phyloP scores from a whole-genome alignment of 192 early-diverging fungal species.

The Gamsiella multidivaricata region DNA sequence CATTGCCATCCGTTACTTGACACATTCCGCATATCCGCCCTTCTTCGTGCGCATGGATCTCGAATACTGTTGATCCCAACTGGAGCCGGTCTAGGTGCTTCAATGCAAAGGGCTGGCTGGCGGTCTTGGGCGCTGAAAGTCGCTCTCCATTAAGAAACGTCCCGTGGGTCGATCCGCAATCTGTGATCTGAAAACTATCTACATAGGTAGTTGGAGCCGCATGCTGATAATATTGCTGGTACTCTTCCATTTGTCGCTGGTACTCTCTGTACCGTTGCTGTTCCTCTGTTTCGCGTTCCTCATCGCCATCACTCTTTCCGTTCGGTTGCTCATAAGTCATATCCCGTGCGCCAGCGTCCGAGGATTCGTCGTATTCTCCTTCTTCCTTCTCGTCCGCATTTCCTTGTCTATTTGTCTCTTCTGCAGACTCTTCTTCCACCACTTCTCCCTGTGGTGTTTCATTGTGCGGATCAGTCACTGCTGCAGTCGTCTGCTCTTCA shows the following conservation, averaged over 20 bases:
- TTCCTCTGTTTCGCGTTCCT: neutral
- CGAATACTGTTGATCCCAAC: conserved; percentile 68
- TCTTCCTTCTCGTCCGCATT: conserved; percentile 37
- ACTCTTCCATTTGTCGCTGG: conserved; percentile 23
- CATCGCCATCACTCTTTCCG: neutral
- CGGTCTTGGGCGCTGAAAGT: conserved; percentile 70
- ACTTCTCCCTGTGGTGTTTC: too few relatives aligned
- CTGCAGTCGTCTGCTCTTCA: too few relatives aligned
- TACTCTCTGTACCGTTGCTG: conserved; percentile 24
- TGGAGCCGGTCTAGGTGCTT: conserved; percentile 66
- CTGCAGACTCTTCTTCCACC: neutral
- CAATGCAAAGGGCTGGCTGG: conserved; percentile 68
- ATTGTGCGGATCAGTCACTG: too few relatives aligned
- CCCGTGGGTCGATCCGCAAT: conserved; percentile 80
- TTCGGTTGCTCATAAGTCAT: neutral
- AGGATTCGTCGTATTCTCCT: conserved; percentile 34
- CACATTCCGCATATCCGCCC: conserved; percentile 72
- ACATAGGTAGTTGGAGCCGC: neutral
- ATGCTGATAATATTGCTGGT: conserved; percentile 24
- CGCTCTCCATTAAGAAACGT: conserved; percentile 76
- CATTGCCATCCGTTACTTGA: conserved; percentile 60
- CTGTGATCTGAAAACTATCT: conserved; percentile 64
- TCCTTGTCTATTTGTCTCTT: neutral
- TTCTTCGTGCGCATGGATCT: conserved; percentile 72
- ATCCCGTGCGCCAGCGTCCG: conserved; percentile 23